Conservation (phyloP, 1,284 basidiomycete genomes). For the Boletus smithii region DNA sequence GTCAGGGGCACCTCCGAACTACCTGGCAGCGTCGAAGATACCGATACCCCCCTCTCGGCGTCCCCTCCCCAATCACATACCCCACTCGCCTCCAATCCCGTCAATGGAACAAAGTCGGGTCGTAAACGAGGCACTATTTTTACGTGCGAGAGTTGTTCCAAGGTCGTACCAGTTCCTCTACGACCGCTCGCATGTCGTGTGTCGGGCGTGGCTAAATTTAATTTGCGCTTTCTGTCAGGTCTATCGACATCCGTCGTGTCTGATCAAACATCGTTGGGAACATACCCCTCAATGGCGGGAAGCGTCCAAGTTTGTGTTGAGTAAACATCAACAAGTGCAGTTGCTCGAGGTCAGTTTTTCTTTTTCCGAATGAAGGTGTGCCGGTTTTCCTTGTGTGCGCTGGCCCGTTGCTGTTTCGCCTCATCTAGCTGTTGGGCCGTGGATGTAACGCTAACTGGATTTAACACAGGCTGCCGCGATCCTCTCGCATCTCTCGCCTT, state of each 20-base stretch:
- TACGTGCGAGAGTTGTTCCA: conserved; percentile 89
- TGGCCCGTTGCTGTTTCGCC: no score
- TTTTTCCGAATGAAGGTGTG: no score
- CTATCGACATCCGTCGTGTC: conserved; percentile 90
- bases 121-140: conserved; percentile 83
- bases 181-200: conserved; percentile 1
- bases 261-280: conserved; percentile 98
- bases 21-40: no score
- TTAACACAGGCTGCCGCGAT: conserved; percentile 82
- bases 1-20: conserved; percentile 4
- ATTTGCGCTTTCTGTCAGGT: conserved; percentile 52
- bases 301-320: conserved; percentile 89
- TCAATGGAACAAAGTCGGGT: no score
- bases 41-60: conserved; percentile 13
- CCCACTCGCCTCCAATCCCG: no score
- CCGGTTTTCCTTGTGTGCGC: no score
- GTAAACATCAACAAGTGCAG: conserved; percentile 98
- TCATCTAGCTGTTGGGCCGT: no score
- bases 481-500: conserved; percentile 75
- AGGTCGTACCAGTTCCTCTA: conserved; percentile 46
- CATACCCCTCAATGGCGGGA: conserved; percentile 97
- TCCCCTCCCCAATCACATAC: conserved; percentile 25
- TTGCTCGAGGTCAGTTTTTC: conserved; percentile 72
- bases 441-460: conserved; percentile 3
- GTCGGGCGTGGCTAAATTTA: conserved; percentile 1